These are phyloP conservation scores for Eucalyptus brandiana DNA, from an alignment of 345 rosid genomes.

Conservation along the genomic window DNA sequence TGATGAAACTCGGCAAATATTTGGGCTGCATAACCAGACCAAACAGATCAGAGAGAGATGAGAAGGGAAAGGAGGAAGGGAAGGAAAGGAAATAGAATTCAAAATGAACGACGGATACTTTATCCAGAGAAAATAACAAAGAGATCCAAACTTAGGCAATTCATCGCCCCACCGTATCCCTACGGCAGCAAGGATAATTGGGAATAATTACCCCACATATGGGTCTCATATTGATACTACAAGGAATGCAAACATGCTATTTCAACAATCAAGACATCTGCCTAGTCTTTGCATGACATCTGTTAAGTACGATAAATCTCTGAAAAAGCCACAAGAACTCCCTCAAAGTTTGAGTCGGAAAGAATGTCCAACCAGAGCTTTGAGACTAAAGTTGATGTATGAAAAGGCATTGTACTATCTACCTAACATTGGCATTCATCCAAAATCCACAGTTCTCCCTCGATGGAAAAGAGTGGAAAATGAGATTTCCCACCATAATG, in stretches of 20 bases:
- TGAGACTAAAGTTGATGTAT: background rate
- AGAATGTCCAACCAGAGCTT: background rate
- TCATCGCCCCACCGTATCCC: background rate
- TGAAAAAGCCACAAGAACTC: background rate
- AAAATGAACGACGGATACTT: background rate
- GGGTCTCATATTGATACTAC: background rate
- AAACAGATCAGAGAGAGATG: background rate
- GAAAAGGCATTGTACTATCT: background rate
- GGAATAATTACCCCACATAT: background rate
- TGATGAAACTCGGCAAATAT: conserved; percentile 87
- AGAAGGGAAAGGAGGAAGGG: background rate
- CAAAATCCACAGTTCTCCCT: background rate
- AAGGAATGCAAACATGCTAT: background rate
- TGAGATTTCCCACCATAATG: background rate
- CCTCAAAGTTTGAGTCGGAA: background rate
- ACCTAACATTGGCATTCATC: background rate
- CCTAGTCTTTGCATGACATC: background rate
- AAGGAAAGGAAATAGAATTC: background rate
- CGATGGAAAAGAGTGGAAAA: background rate
- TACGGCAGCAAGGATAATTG: background rate
- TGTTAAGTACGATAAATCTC: background rate
- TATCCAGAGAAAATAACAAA: background rate
- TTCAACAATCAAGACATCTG: background rate
- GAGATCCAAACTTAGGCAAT: background rate
- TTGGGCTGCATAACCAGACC: conserved; percentile 65